A percentile compares a stretch with the other conserved stretches of the same genome.
Evolutionary conservation across 2,329 filamentous ascomycete species (phyloP).

Genomic region (Cryphonectria japonica): DNA sequence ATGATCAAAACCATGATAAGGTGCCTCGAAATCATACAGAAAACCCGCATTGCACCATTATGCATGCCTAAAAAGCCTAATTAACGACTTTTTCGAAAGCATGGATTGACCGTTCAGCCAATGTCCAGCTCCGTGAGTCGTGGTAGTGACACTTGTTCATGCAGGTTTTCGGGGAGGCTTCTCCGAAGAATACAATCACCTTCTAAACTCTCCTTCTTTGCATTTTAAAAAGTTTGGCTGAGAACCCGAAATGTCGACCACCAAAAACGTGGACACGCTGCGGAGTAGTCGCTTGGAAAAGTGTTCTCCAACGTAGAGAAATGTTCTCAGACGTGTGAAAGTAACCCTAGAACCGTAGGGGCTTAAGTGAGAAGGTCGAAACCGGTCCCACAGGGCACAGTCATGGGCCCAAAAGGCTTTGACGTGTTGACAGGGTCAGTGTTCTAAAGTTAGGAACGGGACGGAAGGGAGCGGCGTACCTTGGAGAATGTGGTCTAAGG

Average conservation of each 20-base stretch:
- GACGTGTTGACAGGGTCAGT: neutral
- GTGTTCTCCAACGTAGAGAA: neutral
- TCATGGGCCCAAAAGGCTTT: neutral
- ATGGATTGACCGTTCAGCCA: neutral
- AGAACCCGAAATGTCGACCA: neutral
- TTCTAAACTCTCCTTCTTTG: neutral
- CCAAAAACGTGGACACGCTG: neutral
- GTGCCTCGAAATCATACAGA: neutral
- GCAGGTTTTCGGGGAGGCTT: neutral
- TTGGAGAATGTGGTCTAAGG: neutral
- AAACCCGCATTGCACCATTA: neutral
- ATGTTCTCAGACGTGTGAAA: neutral
- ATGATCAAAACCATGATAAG: neutral
- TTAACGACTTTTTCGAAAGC: neutral
- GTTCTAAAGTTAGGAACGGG: constrained; percentile 6
- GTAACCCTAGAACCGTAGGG: neutral
- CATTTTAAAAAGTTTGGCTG: neutral
- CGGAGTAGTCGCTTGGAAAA: neutral
- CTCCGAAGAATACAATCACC: neutral
- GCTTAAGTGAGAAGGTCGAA: constrained; percentile 6
- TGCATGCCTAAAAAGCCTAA: neutral
- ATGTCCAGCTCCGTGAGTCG: neutral
- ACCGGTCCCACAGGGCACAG: constrained; percentile 2
- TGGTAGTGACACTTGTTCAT: neutral
- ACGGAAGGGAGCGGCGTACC: neutral